Evolutionary conservation across 192 early-diverging fungal species (phyloP).

Genomic region (Rhizoclosmatium sp.): DNA sequence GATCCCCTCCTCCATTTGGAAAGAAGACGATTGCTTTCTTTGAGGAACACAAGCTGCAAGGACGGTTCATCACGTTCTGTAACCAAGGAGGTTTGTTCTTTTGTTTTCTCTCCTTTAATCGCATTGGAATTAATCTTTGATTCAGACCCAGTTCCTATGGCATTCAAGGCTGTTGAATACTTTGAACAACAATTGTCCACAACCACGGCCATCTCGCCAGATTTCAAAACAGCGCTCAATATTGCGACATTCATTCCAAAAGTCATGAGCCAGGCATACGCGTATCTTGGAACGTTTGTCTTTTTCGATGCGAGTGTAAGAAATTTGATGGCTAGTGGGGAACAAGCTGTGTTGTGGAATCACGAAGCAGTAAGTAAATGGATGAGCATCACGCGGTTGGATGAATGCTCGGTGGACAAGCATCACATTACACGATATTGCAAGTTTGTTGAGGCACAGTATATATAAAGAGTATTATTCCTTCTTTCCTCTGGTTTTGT

Average conservation of each 20-base stretch:
- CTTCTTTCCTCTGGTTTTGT: too few relatives aligned
- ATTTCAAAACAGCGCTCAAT: neutral
- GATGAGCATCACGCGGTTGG: conserved; percentile 1
- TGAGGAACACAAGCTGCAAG: neutral
- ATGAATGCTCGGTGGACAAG: conserved; percentile 1
- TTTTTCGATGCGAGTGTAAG: conserved; percentile 11
- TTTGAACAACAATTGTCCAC: neutral
- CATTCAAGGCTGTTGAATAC: conserved; percentile 15
- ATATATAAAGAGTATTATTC: neutral
- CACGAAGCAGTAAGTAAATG: conserved; percentile 1
- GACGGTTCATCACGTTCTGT: conserved; percentile 24
- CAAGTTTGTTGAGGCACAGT: neutral
- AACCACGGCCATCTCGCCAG: neutral
- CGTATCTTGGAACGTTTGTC: conserved; percentile 17
- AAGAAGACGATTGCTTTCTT: conserved; percentile 6
- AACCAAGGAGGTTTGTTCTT: conserved; percentile 11
- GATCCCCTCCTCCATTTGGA: conserved; percentile 24
- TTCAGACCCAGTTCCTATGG: conserved; percentile 25
- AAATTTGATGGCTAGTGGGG: neutral
- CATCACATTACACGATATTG: neutral
- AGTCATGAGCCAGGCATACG: neutral
- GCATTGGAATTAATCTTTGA: neutral
- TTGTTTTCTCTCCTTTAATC: neutral
- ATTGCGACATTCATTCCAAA: neutral
- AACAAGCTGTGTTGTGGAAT: conserved; percentile 4